Conservation (phyloP, 2,329 filamentous ascomycete genomes). For the Neodidymelliopsis sp. region DNA sequence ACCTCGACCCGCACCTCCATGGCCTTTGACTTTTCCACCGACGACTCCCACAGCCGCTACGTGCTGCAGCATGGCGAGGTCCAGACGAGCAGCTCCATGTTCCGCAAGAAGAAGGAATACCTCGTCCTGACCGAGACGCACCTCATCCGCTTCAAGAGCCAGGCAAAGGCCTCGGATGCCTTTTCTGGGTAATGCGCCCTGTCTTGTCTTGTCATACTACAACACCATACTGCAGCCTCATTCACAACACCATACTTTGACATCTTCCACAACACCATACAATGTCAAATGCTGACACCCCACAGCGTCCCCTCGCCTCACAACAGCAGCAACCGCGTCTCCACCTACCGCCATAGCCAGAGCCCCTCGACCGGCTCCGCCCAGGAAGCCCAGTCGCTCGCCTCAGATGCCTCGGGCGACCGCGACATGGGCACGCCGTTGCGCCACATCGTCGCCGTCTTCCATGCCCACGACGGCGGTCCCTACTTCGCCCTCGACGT, state of each 20-base stretch:
- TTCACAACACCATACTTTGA: too few relatives aligned
- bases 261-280: neutral
- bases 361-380: slow-evolving; percentile 67
- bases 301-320: slow-evolving; percentile 42
- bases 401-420: slow-evolving; percentile 59
- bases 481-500: slow-evolving; percentile 73
- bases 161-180: slow-evolving; percentile 69
- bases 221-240: too few relatives aligned
- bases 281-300: slow-evolving; percentile 21
- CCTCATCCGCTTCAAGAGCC: slow-evolving; percentile 72
- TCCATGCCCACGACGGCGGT: slow-evolving; percentile 71
- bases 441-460: slow-evolving; percentile 71
- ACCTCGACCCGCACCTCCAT: slow-evolving; percentile 59
- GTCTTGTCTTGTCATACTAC: too few relatives aligned
- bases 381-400: slow-evolving; percentile 62
- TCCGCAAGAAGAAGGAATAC: slow-evolving; percentile 76
- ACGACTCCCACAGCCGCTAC: slow-evolving; percentile 44
- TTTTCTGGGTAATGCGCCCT: slow-evolving; percentile 52
- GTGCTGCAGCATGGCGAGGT: slow-evolving; percentile 74
- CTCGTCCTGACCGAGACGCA: slow-evolving; percentile 74
- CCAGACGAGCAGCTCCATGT: slow-evolving; percentile 73
- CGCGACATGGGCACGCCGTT: slow-evolving; percentile 66
- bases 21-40: slow-evolving; percentile 49
- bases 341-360: slow-evolving; percentile 61
- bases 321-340: slow-evolving; percentile 47